phyloP scores from a whole-genome alignment of 257 asterid genomes.

The Capsicum baccatum region DNA sequence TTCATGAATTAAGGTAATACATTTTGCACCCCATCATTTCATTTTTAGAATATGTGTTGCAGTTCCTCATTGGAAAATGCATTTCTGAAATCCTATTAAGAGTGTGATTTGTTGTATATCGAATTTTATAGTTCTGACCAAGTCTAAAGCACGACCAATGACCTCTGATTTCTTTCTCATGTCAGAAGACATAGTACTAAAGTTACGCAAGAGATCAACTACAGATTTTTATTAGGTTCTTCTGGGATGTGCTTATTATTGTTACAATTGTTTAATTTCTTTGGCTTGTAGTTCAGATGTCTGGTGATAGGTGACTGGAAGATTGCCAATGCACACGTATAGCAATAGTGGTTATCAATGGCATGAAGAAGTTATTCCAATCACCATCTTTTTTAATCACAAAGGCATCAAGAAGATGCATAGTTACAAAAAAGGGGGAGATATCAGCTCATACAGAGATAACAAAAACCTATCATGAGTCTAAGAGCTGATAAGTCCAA shows the following conservation, averaged over 20 bases:
- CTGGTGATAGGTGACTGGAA: conserved; percentile 4
- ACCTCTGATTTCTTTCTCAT: not conserved
- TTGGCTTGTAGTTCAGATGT: not conserved
- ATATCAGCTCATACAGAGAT: too few species aligned
- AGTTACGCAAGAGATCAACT: not conserved
- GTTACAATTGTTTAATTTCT: conserved; percentile 1
- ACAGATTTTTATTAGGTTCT: not conserved
- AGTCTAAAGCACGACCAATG: conserved; percentile 5
- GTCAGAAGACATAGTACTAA: not conserved
- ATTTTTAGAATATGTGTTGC: not conserved
- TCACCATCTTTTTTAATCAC: not conserved
- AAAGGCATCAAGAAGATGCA: too few species aligned
- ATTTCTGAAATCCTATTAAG: not conserved
- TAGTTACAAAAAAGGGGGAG: too few species aligned
- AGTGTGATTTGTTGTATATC: not conserved
- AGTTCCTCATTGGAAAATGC: not conserved
- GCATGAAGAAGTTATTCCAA: not conserved
- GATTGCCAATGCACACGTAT: not conserved
- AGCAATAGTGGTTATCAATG: not conserved
- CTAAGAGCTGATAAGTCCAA: too few species aligned
- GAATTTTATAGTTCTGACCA: not conserved
- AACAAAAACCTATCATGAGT: too few species aligned
- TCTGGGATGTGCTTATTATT: not conserved
- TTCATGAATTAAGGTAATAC: conserved; percentile 37
- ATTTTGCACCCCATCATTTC: not conserved